phyloP scores from a whole-genome alignment of 1,139 yeast species.

The Yamadazyma membranifaciens region DNA sequence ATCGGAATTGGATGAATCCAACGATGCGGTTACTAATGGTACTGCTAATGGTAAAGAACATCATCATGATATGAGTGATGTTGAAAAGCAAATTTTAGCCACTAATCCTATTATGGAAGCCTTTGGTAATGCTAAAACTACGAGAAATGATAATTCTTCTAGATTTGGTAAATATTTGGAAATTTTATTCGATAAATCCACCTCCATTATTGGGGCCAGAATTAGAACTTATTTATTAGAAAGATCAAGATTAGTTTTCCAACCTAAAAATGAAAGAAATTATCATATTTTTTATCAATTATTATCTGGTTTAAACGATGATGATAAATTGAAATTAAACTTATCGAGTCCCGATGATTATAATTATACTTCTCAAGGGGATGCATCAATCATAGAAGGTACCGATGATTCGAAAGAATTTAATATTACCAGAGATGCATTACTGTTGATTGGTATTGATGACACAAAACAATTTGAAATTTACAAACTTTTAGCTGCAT shows the following conservation, averaged over 20 bases:
- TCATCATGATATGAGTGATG: slow-evolving; percentile 78
- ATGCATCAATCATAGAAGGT: slow-evolving; percentile 67
- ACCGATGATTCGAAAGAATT: slow-evolving; percentile 84
- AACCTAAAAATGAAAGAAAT: slow-evolving; percentile 84
- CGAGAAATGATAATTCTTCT: slow-evolving; percentile 95
- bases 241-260: slow-evolving; percentile 91
- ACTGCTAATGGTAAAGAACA: slow-evolving; percentile 41
- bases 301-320: slow-evolving; percentile 70
- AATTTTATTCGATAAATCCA: slow-evolving; percentile 71
- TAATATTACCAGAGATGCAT: slow-evolving; percentile 69
- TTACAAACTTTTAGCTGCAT: slow-evolving; percentile 80
- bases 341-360: slow-evolving; percentile 67
- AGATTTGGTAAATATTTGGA: slow-evolving; percentile 96
- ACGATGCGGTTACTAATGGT: slow-evolving; percentile 32
- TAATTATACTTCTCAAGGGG: slow-evolving; percentile 89
- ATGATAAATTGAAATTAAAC: slow-evolving; percentile 56
- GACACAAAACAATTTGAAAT: slow-evolving; percentile 61
- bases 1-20: slow-evolving; percentile 78
- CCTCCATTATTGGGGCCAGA: slow-evolving; percentile 89
- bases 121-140: slow-evolving; percentile 97
- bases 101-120: slow-evolving; percentile 99
- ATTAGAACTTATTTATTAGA: slow-evolving; percentile 90
- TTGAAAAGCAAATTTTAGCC: slow-evolving; percentile 92
- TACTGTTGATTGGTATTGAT: slow-evolving; percentile 73
- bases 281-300: slow-evolving; percentile 95